Conservation (phyloP, 306 rosid species). For the Cicer arietinum region DNA sequence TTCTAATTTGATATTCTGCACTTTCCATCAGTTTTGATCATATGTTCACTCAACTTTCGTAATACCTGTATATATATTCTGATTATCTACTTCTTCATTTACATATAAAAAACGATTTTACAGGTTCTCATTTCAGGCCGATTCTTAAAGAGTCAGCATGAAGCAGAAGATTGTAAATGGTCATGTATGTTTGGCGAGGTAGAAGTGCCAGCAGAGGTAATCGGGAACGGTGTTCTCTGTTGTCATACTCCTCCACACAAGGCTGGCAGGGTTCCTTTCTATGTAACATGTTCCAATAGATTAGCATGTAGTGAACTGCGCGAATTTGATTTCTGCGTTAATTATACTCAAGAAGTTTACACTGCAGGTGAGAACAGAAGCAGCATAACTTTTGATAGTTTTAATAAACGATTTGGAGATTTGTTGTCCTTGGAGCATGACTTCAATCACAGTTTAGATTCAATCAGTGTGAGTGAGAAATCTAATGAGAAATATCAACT, state of each 20-base stretch:
- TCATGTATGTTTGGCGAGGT: conserved; percentile 93
- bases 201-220: conserved; percentile 80
- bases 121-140: conserved; percentile 82
- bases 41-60: conserved; percentile 29
- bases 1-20: conserved; percentile 33
- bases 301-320: conserved; percentile 91
- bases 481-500: conserved; percentile 56
- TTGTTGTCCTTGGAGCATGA: conserved; percentile 51
- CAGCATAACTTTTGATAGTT: conserved; percentile 47
- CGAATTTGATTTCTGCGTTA: conserved; percentile 73
- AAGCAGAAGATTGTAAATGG: conserved; percentile 67
- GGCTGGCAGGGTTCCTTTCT: conserved; percentile 82
- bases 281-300: conserved; percentile 87
- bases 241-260: conserved; percentile 81
- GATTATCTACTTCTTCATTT: conserved; percentile 24
- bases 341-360: conserved; percentile 49
- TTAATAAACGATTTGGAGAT: conserved; percentile 58
- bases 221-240: conserved; percentile 70
- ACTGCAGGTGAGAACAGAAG: conserved; percentile 41
- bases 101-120: conserved; percentile 4
- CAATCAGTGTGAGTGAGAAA: conserved; percentile 49
- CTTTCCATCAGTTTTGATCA: conserved; percentile 24
- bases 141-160: conserved; percentile 65
- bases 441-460: conserved; percentile 46
- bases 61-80: conserved; percentile 25